phyloP scores from a whole-genome alignment of 106 monocot genomes.

The Dendrobium huoshanense region DNA sequence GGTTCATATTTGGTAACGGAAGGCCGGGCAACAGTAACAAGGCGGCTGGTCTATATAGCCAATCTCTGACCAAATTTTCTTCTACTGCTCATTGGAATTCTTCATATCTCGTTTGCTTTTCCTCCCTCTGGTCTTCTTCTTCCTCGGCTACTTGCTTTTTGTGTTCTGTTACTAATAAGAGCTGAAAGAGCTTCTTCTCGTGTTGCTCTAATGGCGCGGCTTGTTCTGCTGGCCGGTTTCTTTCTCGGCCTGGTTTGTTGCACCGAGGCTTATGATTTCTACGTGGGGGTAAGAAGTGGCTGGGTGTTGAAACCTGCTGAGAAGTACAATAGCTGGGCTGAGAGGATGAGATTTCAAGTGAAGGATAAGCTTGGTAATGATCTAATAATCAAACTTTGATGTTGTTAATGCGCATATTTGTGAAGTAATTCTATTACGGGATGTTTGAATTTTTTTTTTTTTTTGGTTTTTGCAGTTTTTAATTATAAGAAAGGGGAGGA shows the following conservation, averaged over 20 bases:
- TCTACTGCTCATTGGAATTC: background rate
- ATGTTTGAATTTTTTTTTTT: background rate
- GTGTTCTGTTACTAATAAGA: too few relatives aligned
- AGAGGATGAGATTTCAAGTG: conserved; percentile 15
- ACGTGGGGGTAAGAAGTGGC: conserved; percentile 15
- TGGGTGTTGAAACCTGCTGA: conserved; percentile 11
- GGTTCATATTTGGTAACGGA: background rate
- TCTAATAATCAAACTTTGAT: background rate
- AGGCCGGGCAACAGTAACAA: conserved; percentile 1
- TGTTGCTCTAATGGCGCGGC: background rate
- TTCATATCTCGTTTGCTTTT: background rate
- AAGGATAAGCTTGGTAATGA: conserved; percentile 18
- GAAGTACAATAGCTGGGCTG: conserved; percentile 15
- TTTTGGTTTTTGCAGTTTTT: conserved; percentile 42
- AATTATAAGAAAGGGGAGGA: conserved; percentile 52
- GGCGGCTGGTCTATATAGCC: background rate
- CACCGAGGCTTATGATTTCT: conserved; percentile 14
- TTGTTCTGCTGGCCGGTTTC: background rate
- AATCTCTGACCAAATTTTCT: background rate
- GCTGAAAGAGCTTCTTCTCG: background rate
- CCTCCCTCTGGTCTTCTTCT: background rate
- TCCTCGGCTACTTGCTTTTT: background rate
- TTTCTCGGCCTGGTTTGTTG: background rate
- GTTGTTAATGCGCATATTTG: background rate
- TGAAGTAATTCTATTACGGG: background rate